phyloP scores from a whole-genome alignment of 2,329 filamentous ascomycete genomes.

The Nigrospora sphaerica region DNA sequence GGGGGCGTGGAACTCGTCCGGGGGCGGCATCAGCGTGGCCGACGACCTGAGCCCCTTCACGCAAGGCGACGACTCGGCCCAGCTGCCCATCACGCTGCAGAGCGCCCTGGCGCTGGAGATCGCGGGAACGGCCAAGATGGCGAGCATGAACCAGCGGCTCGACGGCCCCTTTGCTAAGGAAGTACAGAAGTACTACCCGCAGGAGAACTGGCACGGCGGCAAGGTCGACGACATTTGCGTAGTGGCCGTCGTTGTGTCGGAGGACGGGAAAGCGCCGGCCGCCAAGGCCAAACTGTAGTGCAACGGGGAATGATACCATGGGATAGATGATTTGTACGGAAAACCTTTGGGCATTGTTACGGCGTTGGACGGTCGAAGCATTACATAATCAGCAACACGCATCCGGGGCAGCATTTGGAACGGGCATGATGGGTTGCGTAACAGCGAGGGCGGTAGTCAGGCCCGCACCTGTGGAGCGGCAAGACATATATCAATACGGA shows the following conservation, averaged over 20 bases:
- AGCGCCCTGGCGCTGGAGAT: constrained; percentile 73
- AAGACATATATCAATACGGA: too few species aligned
- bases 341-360: neutral
- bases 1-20: constrained; percentile 66
- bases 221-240: constrained; percentile 96
- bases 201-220: constrained; percentile 82
- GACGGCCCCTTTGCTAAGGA: constrained; percentile 95
- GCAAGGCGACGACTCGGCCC: constrained; percentile 14
- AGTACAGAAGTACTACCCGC: constrained; percentile 79
- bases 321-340: neutral
- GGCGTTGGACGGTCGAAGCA: neutral
- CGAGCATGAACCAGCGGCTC: constrained; percentile 71
- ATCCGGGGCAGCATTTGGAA: too few species aligned
- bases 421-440: too few species aligned
- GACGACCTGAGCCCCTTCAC: constrained; percentile 51
- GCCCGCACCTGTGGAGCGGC: too few species aligned
- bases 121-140: constrained; percentile 73
- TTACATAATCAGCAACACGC: too few species aligned
- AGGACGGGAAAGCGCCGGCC: constrained; percentile 34
- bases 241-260: constrained; percentile 69
- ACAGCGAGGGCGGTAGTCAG: too few species aligned
- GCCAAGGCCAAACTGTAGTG: constrained; percentile 18
- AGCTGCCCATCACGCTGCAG: constrained; percentile 53
- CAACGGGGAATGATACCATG: neutral
- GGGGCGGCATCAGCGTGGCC: constrained; percentile 56